Evolutionary conservation across 202 grass and related monocot species (phyloP).

Genomic region (Zoysia matrella): DNA sequence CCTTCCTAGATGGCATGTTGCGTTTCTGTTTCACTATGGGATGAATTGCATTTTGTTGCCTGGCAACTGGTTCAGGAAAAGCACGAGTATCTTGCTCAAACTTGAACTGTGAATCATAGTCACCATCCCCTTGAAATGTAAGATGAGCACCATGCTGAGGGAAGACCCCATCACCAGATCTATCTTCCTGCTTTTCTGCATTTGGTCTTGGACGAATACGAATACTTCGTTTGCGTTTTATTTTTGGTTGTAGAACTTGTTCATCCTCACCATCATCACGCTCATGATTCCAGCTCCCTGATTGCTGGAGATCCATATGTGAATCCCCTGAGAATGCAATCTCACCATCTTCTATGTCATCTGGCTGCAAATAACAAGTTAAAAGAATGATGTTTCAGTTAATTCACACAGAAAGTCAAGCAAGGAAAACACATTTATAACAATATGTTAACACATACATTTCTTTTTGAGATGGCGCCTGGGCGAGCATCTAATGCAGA

Average conservation of each 20-base stretch:
- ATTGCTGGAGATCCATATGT: slow-evolving; percentile 80
- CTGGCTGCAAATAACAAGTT: slow-evolving; percentile 57
- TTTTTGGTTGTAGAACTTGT: slow-evolving; percentile 81
- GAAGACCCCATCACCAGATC: slow-evolving; percentile 56
- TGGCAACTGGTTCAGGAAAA: slow-evolving; percentile 56
- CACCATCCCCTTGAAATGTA: slow-evolving; percentile 49
- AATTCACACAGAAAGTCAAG: slow-evolving; percentile 2
- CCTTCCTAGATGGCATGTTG: slow-evolving; percentile 74
- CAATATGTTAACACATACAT: slow-evolving; percentile 51
- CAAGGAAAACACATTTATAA: slow-evolving; percentile 27
- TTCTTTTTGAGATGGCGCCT: slow-evolving; percentile 67
- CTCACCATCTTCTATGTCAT: slow-evolving; percentile 97
- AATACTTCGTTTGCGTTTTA: slow-evolving; percentile 89
- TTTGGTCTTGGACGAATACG: slow-evolving; percentile 76
- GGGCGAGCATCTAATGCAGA: slow-evolving; percentile 86
- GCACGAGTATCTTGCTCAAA: slow-evolving; percentile 42
- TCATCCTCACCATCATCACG: slow-evolving; percentile 89
- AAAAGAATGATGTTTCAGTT: slow-evolving; percentile 40
- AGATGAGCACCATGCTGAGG: slow-evolving; percentile 49
- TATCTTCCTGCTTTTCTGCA: slow-evolving; percentile 69
- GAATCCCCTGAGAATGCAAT: slow-evolving; percentile 94
- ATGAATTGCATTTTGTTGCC: slow-evolving; percentile 45
- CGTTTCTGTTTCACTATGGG: slow-evolving; percentile 65
- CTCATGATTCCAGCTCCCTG: slow-evolving; percentile 83
- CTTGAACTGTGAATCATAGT: slow-evolving; percentile 57